Base-by-base conservation (phyloP, 2,329 filamentous ascomycete genomes). In the Alternaria gaisen region DNA sequence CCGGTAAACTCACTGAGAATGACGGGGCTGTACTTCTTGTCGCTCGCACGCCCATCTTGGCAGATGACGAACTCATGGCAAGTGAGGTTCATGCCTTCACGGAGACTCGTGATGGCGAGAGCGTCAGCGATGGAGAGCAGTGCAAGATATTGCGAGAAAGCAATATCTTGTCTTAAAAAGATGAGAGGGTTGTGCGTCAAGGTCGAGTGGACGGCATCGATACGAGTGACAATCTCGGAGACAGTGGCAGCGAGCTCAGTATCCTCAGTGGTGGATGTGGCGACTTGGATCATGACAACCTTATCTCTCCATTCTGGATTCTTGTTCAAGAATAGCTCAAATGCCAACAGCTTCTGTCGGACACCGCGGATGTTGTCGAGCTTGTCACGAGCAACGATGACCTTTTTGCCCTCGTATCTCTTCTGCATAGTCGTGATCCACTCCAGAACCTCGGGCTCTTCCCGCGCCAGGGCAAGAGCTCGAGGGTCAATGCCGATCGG, bases 1-100 rank as follows among this genome's bases (percentile, higher is more conserved):
- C 94, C 95, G 2, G 94, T 97, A 75, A 98, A 98, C 77, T 98
- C 94, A 65, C 93, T 97, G 55, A 98, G 83, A 66, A 98, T 97
- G 43, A 98, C 84, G 1, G 93, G 94, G 2, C 93, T 93, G 72
- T 95, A 89, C 79, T 92, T 94, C 81, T 93, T 93, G 3, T 85
- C 83, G 63, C 87, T 81, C 53, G 85, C 84, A 67, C 87, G 87
- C 41, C 94, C 94, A 72, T 98, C 94, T 75, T 98, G 94, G 74
- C 94, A 97, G 68, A 92, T 92, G 34, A 97, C 86, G 73, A 93
- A 98, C 77, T 98, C 94, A 76, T 98, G 95, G 6, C 91, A 94
- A 0, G 94, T 97, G 57, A 98, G 81, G 76, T 97, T 98, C 95
- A 98, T 98, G 64, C 94, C 94, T 77, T 98, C 94, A 53, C 95